These are phyloP conservation scores for Phaeosphaeriaceae sp. DNA, from an alignment of 2,329 filamentous ascomycete genomes.

Conservation along the genomic window DNA sequence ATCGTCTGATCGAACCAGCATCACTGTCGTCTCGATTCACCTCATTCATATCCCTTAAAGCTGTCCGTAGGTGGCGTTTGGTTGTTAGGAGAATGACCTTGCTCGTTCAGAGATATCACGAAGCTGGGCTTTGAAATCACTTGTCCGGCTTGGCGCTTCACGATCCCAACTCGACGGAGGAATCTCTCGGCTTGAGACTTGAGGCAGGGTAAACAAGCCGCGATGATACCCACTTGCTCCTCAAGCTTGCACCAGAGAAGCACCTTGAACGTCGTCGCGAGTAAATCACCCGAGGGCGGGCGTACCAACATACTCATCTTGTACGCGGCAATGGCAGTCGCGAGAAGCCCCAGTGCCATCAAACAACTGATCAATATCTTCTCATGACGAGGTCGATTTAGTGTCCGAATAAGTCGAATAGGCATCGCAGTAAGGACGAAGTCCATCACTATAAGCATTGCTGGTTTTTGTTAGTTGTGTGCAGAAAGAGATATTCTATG, in stretches of 20 bases:
- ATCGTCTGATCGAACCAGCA: too few species aligned
- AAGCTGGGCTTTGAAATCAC: constrained; percentile 19
- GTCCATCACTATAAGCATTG: constrained; percentile 33
- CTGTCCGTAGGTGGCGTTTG: too few species aligned
- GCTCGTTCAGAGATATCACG: too few species aligned
- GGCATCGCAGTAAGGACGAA: constrained; percentile 34
- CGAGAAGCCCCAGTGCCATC: constrained; percentile 32
- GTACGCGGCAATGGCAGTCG: constrained; percentile 25
- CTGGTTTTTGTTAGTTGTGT: too few species aligned
- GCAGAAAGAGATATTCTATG: too few species aligned
- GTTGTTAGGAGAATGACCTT: too few species aligned
- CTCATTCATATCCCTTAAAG: too few species aligned
- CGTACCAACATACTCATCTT: constrained; percentile 35
- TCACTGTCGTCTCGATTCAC: too few species aligned
- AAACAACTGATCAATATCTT: constrained; percentile 32
- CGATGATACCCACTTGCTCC: constrained; percentile 37
- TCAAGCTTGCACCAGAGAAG: constrained; percentile 35
- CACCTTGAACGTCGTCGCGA: constrained; percentile 32
- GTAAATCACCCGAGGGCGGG: constrained; percentile 31
- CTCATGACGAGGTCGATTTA: constrained; percentile 6
- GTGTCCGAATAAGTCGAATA: constrained; percentile 17
- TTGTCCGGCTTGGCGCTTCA: constrained; percentile 26
- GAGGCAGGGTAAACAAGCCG: constrained; percentile 29
- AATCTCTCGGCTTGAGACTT: constrained; percentile 27
- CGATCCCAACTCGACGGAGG: constrained; percentile 25